A percentile compares a stretch with the other conserved stretches of the same genome.
Conservation (phyloP, 2,329 filamentous ascomycete genomes). For the Cordyceps cicadae region DNA sequence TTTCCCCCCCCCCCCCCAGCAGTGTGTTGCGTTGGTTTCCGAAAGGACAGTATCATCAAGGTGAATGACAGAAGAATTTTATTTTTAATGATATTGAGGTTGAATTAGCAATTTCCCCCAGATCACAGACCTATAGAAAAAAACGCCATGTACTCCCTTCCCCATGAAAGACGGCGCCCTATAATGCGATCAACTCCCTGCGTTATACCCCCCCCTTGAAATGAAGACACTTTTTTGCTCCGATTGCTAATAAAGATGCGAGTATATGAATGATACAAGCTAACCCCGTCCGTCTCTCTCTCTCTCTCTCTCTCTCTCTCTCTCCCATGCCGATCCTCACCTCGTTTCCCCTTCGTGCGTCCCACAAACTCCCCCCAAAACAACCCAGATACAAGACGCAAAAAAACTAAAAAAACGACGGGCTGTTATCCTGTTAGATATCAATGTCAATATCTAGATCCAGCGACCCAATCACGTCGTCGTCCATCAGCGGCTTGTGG, state of each 20-base stretch:
- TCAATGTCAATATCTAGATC: conserved; percentile 91
- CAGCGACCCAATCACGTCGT: conserved; percentile 83
- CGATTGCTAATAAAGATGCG: neutral
- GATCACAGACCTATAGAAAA: neutral
- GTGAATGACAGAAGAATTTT: neutral
- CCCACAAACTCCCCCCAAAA: neutral
- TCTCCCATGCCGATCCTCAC: neutral
- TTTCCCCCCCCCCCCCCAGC: too few relatives aligned
- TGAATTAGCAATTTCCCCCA: neutral
- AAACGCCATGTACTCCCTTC: neutral
- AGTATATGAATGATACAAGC: neutral
- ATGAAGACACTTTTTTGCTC: neutral
- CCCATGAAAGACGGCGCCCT: neutral
- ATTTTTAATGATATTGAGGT: neutral
- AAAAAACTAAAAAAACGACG: neutral
- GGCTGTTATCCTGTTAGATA: conserved; percentile 41
- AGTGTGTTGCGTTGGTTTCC: too few relatives aligned
- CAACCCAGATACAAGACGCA: neutral
- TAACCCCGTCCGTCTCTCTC: too few relatives aligned
- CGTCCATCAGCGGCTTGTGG: conserved; percentile 75
- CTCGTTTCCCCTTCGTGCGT: neutral
- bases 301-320: too few relatives aligned
- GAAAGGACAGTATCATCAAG: too few relatives aligned
- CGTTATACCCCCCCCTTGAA: neutral
- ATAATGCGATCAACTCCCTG: neutral